Percentiles rank a stretch among this genome's conserved stretches.
Conservation (phyloP, 345 rosid genomes). For the Populus ilicifolia region DNA sequence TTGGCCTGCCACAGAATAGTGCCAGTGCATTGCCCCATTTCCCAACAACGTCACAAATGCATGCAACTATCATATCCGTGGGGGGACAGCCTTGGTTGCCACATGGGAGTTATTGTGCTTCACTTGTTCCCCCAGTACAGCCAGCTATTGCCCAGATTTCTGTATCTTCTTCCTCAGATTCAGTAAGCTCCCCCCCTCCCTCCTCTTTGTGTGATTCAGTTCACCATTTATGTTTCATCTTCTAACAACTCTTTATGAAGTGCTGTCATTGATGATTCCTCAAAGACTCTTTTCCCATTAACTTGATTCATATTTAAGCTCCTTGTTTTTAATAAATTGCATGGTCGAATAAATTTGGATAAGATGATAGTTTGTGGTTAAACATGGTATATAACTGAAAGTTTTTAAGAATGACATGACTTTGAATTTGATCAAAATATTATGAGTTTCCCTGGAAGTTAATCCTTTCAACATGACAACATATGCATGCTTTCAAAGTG, state of each 20-base stretch:
- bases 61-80: slow-evolving; percentile 36
- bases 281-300: neutral
- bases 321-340: neutral
- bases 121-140: slow-evolving; percentile 45
- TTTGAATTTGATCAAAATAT: neutral
- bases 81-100: slow-evolving; percentile 66
- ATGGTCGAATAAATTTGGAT: neutral
- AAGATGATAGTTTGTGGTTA: neutral
- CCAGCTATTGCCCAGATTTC: slow-evolving; percentile 57
- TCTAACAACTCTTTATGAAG: neutral
- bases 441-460: neutral
- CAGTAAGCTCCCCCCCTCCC: slow-evolving; percentile 36
- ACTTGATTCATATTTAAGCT: neutral
- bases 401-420: neutral
- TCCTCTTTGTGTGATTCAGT: neutral
- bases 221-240: neutral
- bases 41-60: slow-evolving; percentile 60
- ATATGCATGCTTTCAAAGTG: neutral
- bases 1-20: slow-evolving; percentile 60
- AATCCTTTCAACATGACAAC: neutral
- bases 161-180: slow-evolving; percentile 44
- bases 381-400: neutral
- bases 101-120: slow-evolving; percentile 46
- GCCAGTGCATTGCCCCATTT: slow-evolving; percentile 40
- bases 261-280: neutral